These are phyloP conservation scores for Irineochytrium annulatum DNA, from an alignment of 192 early-diverging fungal species.

Conservation along the genomic window DNA sequence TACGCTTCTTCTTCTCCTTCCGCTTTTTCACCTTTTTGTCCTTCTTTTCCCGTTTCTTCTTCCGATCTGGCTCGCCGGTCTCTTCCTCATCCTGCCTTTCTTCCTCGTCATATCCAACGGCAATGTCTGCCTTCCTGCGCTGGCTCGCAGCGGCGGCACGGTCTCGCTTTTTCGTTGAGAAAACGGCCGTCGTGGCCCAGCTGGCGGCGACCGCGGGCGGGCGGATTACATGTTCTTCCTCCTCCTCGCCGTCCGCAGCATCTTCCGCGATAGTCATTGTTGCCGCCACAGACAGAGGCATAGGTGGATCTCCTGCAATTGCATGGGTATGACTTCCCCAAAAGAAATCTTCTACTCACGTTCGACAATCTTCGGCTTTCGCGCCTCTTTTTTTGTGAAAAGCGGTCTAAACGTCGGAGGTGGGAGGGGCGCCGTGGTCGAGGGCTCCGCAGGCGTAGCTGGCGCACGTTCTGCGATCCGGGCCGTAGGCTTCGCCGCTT, in stretches of 20 bases:
- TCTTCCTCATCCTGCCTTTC: conserved; percentile 3
- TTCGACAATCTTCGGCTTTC: conserved; percentile 1
- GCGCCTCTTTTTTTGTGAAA: conserved; percentile 23
- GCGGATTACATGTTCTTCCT: neutral
- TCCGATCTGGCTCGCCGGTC: neutral
- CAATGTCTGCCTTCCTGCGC: neutral
- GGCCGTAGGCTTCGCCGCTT: neutral
- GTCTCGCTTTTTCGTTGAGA: neutral
- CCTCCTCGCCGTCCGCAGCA: neutral
- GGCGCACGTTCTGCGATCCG: neutral
- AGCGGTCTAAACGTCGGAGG: conserved; percentile 33
- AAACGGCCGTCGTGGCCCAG: neutral
- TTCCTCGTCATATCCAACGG: neutral
- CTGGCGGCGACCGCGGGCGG: too few species aligned
- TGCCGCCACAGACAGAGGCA: neutral
- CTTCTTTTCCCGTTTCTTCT: conserved; percentile 8
- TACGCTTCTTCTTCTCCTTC: conserved; percentile 23
- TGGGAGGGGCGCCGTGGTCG: conserved; percentile 12
- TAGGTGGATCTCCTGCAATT: neutral
- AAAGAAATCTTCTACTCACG: neutral
- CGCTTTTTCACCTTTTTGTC: conserved; percentile 25
- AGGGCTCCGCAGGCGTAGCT: too few species aligned
- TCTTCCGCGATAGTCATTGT: neutral
- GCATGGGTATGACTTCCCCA: neutral
- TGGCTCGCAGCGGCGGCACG: neutral